These are phyloP conservation scores for Aschersonia sp. DNA, from an alignment of 2,329 filamentous ascomycete genomes.

Conservation along the genomic window DNA sequence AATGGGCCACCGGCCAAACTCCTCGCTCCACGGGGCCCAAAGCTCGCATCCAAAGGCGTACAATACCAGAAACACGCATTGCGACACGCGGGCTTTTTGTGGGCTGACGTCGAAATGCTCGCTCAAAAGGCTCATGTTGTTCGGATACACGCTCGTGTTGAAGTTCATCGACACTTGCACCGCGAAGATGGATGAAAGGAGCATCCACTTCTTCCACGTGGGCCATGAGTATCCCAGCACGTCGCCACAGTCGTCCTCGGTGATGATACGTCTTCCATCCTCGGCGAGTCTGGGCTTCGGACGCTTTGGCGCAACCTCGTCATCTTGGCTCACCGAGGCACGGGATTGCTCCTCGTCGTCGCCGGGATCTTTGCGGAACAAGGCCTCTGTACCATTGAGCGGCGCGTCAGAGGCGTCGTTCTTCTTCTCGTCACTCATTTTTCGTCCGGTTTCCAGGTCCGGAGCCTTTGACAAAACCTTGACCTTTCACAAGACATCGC, in stretches of 20 bases:
- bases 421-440: too few species aligned
- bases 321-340: background rate
- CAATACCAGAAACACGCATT: constrained; percentile 64
- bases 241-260: constrained; percentile 44
- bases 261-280: constrained; percentile 26
- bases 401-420: background rate
- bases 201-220: constrained; percentile 52
- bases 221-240: constrained; percentile 50
- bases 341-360: background rate
- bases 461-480: too few species aligned
- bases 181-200: constrained; percentile 54
- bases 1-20: constrained; percentile 61
- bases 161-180: constrained; percentile 68
- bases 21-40: constrained; percentile 78
- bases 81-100: constrained; percentile 42
- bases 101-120: constrained; percentile 42
- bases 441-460: too few species aligned
- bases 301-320: background rate
- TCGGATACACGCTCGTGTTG: constrained; percentile 60
- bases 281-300: background rate
- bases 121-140: constrained; percentile 51
- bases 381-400: background rate
- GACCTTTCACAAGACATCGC: too few species aligned
- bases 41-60: constrained; percentile 80
- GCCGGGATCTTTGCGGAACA: background rate